Conservation (phyloP, 352 stramenopile genomes). For the Phytophthora fragariae region DNA sequence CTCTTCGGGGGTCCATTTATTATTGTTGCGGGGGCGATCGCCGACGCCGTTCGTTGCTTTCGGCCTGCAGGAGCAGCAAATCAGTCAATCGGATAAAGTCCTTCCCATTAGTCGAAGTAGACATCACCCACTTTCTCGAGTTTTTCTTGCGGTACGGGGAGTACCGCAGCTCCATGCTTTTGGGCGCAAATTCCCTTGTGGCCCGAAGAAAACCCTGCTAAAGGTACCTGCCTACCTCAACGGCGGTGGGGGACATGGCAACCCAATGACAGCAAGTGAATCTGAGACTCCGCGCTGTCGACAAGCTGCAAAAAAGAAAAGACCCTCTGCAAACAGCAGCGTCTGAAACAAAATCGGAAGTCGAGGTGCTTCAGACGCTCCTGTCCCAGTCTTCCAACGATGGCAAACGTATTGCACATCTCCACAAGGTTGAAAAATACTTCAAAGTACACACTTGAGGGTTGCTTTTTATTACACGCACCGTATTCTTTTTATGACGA, state of each 20-base stretch:
- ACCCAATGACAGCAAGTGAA: conserved; percentile 21
- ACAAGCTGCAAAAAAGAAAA: conserved; percentile 30
- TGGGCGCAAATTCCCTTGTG: conserved; percentile 38
- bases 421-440: not conserved
- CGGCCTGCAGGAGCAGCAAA: conserved; percentile 13
- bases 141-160: conserved; percentile 39
- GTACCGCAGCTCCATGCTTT: conserved; percentile 37
- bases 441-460: conserved; percentile 28
- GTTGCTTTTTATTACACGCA: conserved; percentile 73
- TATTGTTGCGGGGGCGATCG: conserved; percentile 1
- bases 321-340: not conserved
- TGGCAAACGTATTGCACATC: conserved; percentile 8
- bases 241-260: conserved; percentile 4
- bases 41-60: conserved; percentile 9
- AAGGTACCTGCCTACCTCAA: not conserved
- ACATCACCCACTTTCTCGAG: conserved; percentile 45
- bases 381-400: not conserved
- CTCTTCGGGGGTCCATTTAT: conserved; percentile 55
- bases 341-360: too few species aligned
- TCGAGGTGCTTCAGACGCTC: not conserved
- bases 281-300: conserved; percentile 36
- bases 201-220: conserved; percentile 14
- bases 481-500: conserved; percentile 54
- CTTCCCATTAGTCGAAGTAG: not conserved
- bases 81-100: conserved; percentile 3